These are phyloP conservation scores for Claviceps lovelessii DNA, from an alignment of 2,329 filamentous ascomycete species.

Conservation along the genomic window DNA sequence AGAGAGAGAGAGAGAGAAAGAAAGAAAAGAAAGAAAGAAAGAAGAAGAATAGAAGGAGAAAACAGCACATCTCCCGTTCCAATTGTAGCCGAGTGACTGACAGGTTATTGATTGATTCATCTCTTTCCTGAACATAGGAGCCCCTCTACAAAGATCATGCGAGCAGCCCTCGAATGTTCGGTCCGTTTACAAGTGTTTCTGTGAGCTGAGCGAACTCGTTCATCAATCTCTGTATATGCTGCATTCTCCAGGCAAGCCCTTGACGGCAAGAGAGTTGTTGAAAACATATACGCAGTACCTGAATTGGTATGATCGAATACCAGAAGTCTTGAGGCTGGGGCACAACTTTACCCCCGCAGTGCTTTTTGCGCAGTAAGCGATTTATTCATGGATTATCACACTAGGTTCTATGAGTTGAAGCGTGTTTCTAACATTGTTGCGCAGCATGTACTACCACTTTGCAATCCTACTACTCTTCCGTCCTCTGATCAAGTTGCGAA, in stretches of 20 bases:
- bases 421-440: neutral
- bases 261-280: conserved; percentile 50
- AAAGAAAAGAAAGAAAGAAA: neutral
- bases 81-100: neutral
- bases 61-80: neutral
- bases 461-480: conserved; percentile 60
- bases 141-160: conserved; percentile 38
- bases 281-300: conserved; percentile 54
- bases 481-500: conserved; percentile 50
- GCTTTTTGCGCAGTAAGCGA: conserved; percentile 55
- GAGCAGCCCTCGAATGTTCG: conserved; percentile 54
- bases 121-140: conserved; percentile 20
- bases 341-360: conserved; percentile 61
- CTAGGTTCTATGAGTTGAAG: neutral
- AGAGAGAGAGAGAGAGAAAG: neutral
- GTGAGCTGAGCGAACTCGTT: conserved; percentile 58
- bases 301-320: conserved; percentile 56
- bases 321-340: conserved; percentile 46
- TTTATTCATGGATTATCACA: neutral
- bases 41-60: neutral
- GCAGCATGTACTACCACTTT: conserved; percentile 56
- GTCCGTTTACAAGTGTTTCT: conserved; percentile 54
- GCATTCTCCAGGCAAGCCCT: conserved; percentile 52
- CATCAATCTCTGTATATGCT: conserved; percentile 58
- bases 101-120: neutral